A percentile compares a stretch with the other conserved stretches of the same genome.
phyloP scores from a whole-genome alignment of 352 stramenopile genomes.

The Aphanomyces cochlioides region DNA sequence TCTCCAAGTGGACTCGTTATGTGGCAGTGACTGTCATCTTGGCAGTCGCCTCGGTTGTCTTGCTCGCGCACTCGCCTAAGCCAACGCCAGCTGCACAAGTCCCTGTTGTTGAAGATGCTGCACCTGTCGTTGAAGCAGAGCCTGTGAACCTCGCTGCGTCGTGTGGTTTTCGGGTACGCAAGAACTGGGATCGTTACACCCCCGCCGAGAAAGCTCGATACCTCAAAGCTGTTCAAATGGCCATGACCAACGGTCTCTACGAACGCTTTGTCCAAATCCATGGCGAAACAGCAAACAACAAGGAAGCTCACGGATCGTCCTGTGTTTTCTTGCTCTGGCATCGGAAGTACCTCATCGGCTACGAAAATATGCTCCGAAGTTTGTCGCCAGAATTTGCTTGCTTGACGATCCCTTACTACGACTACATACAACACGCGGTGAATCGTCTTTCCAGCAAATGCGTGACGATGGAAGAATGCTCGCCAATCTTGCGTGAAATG shows the following conservation, averaged over 20 bases:
- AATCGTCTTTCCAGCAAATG: constrained; percentile 13
- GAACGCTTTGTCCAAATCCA: constrained; percentile 62
- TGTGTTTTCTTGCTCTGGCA: constrained; percentile 33
- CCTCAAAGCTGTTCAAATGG: constrained; percentile 40
- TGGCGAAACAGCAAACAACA: constrained; percentile 52
- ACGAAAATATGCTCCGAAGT: constrained; percentile 33
- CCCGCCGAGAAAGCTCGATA: constrained; percentile 44
- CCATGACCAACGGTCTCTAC: constrained; percentile 54
- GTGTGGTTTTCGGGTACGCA: constrained; percentile 37
- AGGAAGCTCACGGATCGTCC: constrained; percentile 40
- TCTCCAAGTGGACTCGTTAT: too few species aligned
- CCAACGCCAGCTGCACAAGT: too few species aligned
- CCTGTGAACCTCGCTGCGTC: too few species aligned
- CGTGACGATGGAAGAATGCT: constrained; percentile 7
- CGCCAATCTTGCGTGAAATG: neutral
- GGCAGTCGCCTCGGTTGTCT: too few species aligned
- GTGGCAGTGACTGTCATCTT: too few species aligned
- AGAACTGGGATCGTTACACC: constrained; percentile 47
- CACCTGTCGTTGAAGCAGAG: too few species aligned
- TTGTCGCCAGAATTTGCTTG: constrained; percentile 19
- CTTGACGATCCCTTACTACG: constrained; percentile 32
- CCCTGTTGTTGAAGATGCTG: too few species aligned
- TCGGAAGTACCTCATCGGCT: constrained; percentile 29
- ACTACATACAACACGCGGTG: constrained; percentile 19
- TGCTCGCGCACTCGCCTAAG: too few species aligned